Base-by-base conservation (phyloP, 192 early-diverging fungal species). In the Allomyces javanicus region DNA sequence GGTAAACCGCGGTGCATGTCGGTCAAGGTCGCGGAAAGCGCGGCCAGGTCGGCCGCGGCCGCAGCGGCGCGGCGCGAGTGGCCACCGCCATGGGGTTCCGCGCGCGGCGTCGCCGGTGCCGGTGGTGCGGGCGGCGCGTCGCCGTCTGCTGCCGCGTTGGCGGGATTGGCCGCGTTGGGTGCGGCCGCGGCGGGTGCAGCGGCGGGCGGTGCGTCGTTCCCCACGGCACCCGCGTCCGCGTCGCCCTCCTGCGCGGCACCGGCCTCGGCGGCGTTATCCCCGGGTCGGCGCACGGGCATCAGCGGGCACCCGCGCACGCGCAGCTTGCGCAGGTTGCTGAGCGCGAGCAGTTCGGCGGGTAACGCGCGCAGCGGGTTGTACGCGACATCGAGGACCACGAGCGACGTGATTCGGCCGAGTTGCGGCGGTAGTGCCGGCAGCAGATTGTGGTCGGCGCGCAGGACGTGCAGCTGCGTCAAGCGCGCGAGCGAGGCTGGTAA, bases 321-420 rank as follows among this genome's bases (percentile, higher is more conserved):
- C 12, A 58, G 4, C 50, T 58, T 58, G 50, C 50, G 50, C 17
- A 58, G 6, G 17, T n/a, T n/a, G 12, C 21, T 58, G 21, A 58
- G 12, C 17, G 17, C 17, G 17, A n/a, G 17, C 50, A 58, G 50
- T 58, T 58, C 50, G 50, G 26, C 63, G 4, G 70, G 70, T 11
- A 71, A 63, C 63, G 33, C 44, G 10, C 61, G 61, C 17, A 71
- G 9, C 25, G 10, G 19, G 64, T 71, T 71, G 6, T 24, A 9
- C 14, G 62, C 64, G 22, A 71, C 21, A 26, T 67, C 66, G 19
- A 71, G 70, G 0, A 64, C 61, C 43, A 67, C 22, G n/a, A 71
- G 67, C 24, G 66, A 19, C 25, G 25, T 23, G 66, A 62, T 25
- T 4, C 26, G 27, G 23, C 65, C 69, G 17, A 70, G 17, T 23